phyloP scores from a whole-genome alignment of 1,139 yeast species.

The Suhomyces anneliseae region DNA sequence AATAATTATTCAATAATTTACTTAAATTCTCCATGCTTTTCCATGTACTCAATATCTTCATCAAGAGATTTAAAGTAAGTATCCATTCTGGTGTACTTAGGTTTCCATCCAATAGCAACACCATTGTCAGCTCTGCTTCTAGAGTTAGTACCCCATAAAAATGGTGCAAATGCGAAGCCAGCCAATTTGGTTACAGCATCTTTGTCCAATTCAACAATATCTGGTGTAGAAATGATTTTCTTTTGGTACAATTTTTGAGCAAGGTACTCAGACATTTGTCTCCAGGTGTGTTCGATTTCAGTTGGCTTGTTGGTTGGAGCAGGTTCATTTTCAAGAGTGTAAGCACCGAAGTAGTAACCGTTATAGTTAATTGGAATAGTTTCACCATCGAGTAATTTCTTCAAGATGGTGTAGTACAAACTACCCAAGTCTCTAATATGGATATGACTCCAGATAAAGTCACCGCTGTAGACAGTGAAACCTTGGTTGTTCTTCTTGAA shows the following conservation, averaged over 20 bases:
- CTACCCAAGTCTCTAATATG: slow-evolving; percentile 39
- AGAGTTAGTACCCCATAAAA: slow-evolving; percentile 32
- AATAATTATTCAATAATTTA: too few species aligned
- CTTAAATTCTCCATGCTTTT: slow-evolving; percentile 3
- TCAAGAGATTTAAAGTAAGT: slow-evolving; percentile 19
- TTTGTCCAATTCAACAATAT: slow-evolving; percentile 20
- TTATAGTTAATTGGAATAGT: slow-evolving; percentile 29
- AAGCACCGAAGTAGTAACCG: slow-evolving; percentile 41
- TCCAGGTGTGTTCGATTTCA: slow-evolving; percentile 33
- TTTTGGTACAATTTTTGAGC: slow-evolving; percentile 19
- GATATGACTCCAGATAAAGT: slow-evolving; percentile 38
- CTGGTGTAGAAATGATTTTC: slow-evolving; percentile 17
- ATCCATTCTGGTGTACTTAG: slow-evolving; percentile 17
- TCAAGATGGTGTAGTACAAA: slow-evolving; percentile 27
- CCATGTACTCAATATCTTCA: slow-evolving; percentile 18
- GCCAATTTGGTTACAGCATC: slow-evolving; percentile 16
- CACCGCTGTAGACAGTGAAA: slow-evolving; percentile 32
- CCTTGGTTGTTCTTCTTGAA: slow-evolving; percentile 27
- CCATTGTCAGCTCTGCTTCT: slow-evolving; percentile 32
- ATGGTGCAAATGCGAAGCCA: slow-evolving; percentile 22
- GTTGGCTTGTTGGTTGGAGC: slow-evolving; percentile 19
- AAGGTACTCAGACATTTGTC: slow-evolving; percentile 27
- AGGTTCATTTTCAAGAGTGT: slow-evolving; percentile 15
- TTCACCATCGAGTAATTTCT: slow-evolving; percentile 21
- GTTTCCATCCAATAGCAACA: slow-evolving; percentile 25